Evolutionary conservation across 164 flowering plant species (phyloP), one percentile per base, ranked within the genome.

Genomic region (Umbellularia californica): DNA sequence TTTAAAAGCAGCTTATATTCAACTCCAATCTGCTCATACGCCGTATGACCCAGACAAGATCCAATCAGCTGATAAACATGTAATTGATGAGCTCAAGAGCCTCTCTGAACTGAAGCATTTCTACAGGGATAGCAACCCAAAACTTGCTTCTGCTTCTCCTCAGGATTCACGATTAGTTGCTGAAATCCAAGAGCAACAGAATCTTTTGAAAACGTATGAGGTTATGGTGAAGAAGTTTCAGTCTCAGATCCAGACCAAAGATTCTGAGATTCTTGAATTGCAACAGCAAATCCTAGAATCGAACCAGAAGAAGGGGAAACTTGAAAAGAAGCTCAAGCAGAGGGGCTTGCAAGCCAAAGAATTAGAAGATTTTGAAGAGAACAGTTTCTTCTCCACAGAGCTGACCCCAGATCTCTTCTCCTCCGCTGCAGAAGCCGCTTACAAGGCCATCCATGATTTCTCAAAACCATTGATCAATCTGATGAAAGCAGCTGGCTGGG

Each of bases 401-500:
- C 79, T 91, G 72, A 87, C 93, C 12, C 89, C 95, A 70, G 90
- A 87, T 51, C 88, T 92, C 33, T 93, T 92, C 77, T 86, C 71
- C 11, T 85, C 95, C 41, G 80, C 87, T 20, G 93, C 85, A 6
- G 97, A 95, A 81, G 87, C 87, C 73, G 88, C 97, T 73, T 89
- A 22, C 71, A 87, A 82, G 75, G 90, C 97, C 65, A 92, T 92
- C 74, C 99, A 95, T 77, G 97, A 93, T 77, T 95, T 95, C 74
- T 90, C 98, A 17, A 95, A 95, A 66, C 98, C 98, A 6, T 78
- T 95, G 84, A 93, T 95, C 85, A 92, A 92, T 85, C 87, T 95
- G 97, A 92, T 95, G 98, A 95, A 92, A 87, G 98, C 93, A 24
- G 93, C 98, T 72, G 97, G 95, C 5, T 95, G 99, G 99, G 99